Evolutionary conservation across 208 protist species (phyloP).

Genomic region (Crithidia acanthocephali): DNA sequence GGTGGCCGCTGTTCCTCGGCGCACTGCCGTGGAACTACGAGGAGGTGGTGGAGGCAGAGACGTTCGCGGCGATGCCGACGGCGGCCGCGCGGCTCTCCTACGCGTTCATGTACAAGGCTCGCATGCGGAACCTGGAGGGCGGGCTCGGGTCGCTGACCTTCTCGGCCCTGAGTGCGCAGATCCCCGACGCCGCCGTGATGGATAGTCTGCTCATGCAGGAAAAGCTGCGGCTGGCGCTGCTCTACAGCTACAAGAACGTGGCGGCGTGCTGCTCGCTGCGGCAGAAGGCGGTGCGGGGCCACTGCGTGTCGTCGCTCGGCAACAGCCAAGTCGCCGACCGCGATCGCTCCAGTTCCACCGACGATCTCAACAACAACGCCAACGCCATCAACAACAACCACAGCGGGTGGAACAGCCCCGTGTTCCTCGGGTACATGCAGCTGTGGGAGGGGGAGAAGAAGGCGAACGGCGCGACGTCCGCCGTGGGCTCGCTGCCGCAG

Average conservation of each 20-base stretch:
- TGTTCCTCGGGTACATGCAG: slow-evolving; percentile 11
- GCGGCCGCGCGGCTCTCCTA: slow-evolving; percentile 44
- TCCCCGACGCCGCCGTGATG: slow-evolving; percentile 51
- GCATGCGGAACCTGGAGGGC: slow-evolving; percentile 50
- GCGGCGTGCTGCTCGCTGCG: slow-evolving; percentile 26
- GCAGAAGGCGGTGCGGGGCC: slow-evolving; percentile 11
- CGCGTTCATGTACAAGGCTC: slow-evolving; percentile 45
- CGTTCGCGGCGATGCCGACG: slow-evolving; percentile 17
- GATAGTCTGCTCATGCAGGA: slow-evolving; percentile 53
- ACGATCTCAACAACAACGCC: neutral
- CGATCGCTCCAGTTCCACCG: neutral
- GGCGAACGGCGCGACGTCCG: too few species aligned
- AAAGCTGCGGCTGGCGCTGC: slow-evolving; percentile 50
- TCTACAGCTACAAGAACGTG: slow-evolving; percentile 27
- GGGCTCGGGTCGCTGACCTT: slow-evolving; percentile 52
- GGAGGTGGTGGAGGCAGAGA: slow-evolving; percentile 19
- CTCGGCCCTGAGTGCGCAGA: slow-evolving; percentile 41
- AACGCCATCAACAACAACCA: neutral
- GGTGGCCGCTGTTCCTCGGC: slow-evolving; percentile 46
- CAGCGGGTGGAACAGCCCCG: slow-evolving; percentile 12
- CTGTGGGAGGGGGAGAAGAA: neutral
- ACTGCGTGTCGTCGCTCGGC: slow-evolving; percentile 1
- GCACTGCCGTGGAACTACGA: slow-evolving; percentile 52
- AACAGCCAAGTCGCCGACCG: neutral
- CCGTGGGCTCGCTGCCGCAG: neutral